Conservation (phyloP, 2,329 filamentous ascomycete genomes). For the Aspergillus ochraceoroseus region DNA sequence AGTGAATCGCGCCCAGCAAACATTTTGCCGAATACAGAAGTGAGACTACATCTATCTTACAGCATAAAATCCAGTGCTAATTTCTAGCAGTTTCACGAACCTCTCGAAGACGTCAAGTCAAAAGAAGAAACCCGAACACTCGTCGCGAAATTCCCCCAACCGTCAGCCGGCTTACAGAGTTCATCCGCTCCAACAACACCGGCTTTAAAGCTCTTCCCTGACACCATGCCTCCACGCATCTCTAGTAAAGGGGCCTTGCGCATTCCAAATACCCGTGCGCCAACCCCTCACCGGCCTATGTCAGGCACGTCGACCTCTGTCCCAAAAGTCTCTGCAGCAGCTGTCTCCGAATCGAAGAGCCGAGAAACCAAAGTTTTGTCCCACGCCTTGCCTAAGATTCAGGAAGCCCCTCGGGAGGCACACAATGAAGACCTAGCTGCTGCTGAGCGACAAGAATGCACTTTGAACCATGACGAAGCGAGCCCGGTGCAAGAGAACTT, state of each 20-base stretch:
- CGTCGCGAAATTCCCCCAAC: slow-evolving; percentile 3
- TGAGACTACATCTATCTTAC: no score
- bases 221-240: slow-evolving; percentile 30
- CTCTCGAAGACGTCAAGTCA: neutral
- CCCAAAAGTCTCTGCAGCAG: slow-evolving; percentile 5
- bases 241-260: slow-evolving; percentile 29
- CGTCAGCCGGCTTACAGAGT: slow-evolving; percentile 14
- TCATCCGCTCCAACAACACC: slow-evolving; percentile 16
- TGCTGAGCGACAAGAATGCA: neutral
- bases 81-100: slow-evolving; percentile 6
- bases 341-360: slow-evolving; percentile 1
- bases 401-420: neutral
- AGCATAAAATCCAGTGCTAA: slow-evolving; percentile 5
- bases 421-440: neutral
- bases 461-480: neutral
- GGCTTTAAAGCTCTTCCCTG: slow-evolving; percentile 34
- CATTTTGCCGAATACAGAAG: no score
- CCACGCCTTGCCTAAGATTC: slow-evolving; percentile 2
- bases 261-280: slow-evolving; percentile 19
- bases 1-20: no score
- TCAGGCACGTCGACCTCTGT: slow-evolving; percentile 3
- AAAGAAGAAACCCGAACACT: slow-evolving; percentile 4
- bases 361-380: slow-evolving; percentile 3
- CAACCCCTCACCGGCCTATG: slow-evolving; percentile 12
- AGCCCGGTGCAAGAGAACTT: slow-evolving; percentile 6